Base-by-base conservation (phyloP, 2,329 filamentous ascomycete species). In the Aureobasidium melanogenum region DNA sequence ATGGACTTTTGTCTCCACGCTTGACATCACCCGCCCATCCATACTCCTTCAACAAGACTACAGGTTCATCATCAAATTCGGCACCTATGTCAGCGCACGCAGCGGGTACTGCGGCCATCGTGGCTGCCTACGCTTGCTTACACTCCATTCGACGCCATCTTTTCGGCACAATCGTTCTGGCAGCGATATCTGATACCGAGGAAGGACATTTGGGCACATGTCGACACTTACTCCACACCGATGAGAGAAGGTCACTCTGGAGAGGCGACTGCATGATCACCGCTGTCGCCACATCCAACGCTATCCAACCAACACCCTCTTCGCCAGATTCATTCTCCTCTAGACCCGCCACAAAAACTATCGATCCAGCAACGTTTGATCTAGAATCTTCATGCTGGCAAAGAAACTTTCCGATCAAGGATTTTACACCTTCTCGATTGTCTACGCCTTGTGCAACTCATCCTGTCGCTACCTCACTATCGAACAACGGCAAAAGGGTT, bases 261-360 rank as follows among this genome's bases (percentile, higher is more conserved):
- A 24, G 47, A 24, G 58, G 58, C 26, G 58, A 60, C 9, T 52
- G 58, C 19, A 51, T 60, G 58, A 39, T 60, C 9, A 56, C 52
- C 2, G 38, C 52, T n/a, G 28, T n/a, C 12, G 32, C 32, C 6
- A 44, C 10, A 8, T 44, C 56, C 5, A 38, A 26, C 17, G 8
- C 24, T 19, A 10, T 19, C 5, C 10, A 9, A 14, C 2, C n/a
- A 4, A 12, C 8, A 3, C 22, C 17, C 3, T 19, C 26, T 34
- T 19, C 39, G 15, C 39, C 30, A 26, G 39, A 32, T 6, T 9
- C 38, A 8, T 41, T 36, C 6, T 26, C n/a, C 14, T 39, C 10
- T 10, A 44, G 30, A 46, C 28, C n/a, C 28, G 54, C 30, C 14
- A 44, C 38, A 8, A 46, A 34, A 12, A 57, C 39, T 2, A 34